Percentiles rank a stretch among this genome's conserved stretches.
Evolutionary conservation across 495 filamentous ascomycete genomes (phyloP).

Genomic region (Halenospora varia): DNA sequence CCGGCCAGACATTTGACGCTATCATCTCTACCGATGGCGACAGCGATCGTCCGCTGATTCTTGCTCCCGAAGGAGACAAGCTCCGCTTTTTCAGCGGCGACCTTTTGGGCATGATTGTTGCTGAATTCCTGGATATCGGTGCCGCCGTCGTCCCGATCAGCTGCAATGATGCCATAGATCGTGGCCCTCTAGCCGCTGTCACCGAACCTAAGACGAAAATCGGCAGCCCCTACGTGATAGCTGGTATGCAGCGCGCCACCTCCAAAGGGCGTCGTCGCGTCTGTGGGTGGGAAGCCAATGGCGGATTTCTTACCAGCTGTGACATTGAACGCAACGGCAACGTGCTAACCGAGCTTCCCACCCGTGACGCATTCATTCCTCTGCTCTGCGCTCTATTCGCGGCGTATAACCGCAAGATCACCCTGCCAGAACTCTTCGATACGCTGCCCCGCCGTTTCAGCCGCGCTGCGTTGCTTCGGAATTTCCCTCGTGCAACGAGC

Average conservation of each 20-base stretch:
- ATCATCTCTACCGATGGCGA: conserved; percentile 9
- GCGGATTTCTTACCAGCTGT: conserved; percentile 5
- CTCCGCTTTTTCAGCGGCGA: conserved; percentile 5
- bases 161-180: conserved; percentile 10
- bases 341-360: conserved; percentile 9
- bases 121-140: conserved; percentile 4
- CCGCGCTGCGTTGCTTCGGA: conserved; percentile 10
- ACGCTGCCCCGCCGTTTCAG: conserved; percentile 10
- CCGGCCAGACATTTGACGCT: conserved; percentile 7
- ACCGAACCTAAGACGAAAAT: conserved; percentile 12
- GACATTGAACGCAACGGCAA: conserved; percentile 11
- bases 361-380: conserved; percentile 6
- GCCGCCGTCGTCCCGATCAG: conserved; percentile 9
- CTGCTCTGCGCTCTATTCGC: conserved; percentile 10
- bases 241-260: conserved; percentile 7
- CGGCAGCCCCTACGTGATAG: conserved; percentile 10
- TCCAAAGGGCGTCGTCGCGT: conserved; percentile 7
- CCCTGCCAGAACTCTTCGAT: conserved; percentile 10
- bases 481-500: conserved; percentile 11
- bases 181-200: conserved; percentile 1
- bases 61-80: conserved; percentile 7
- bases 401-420: conserved; percentile 7
- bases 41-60: conserved; percentile 4
- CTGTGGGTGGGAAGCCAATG: conserved; percentile 11
- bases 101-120: conserved; percentile 12